Conservation (phyloP, 208 protist species). For the Strigomonas galati region DNA sequence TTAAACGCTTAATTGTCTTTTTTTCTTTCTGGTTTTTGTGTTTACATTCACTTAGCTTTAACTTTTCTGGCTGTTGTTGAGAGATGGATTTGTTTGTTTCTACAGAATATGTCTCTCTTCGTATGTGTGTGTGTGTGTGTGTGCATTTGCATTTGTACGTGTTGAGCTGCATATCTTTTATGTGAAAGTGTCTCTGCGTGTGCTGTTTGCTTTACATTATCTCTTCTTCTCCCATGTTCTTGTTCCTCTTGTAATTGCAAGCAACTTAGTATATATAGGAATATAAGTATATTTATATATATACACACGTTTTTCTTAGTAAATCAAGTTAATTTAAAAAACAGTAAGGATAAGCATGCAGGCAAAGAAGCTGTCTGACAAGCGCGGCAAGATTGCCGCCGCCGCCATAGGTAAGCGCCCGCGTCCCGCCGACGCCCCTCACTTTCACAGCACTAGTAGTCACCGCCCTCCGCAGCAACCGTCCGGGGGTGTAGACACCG, state of each 20-base stretch:
- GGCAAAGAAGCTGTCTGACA: slow-evolving; percentile 57
- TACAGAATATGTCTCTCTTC: no score
- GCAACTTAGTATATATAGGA: no score
- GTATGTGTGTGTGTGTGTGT: no score
- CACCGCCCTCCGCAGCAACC: slow-evolving; percentile 3
- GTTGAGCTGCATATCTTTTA: no score
- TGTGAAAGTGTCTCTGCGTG: no score
- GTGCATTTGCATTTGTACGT: no score
- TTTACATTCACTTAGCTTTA: slow-evolving; percentile 1
- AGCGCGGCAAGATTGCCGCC: slow-evolving; percentile 34
- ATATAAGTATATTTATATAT: background rate
- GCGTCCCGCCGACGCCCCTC: slow-evolving; percentile 15
- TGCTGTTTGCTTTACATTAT: background rate
- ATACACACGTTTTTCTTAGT: no score
- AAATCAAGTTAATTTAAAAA: no score
- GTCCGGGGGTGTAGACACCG: background rate
- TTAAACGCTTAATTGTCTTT: no score
- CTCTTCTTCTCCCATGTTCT: background rate
- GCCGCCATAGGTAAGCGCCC: slow-evolving; percentile 30
- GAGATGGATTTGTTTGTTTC: no score
- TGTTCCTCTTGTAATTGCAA: background rate
- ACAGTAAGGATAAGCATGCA: slow-evolving; percentile 29
- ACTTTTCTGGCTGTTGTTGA: background rate
- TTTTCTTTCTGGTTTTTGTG: background rate
- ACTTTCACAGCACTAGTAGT: background rate